Percentiles rank a stretch among this genome's conserved stretches.
Conservation (phyloP, 331 rosid genomes). For the Arachis monticola region DNA sequence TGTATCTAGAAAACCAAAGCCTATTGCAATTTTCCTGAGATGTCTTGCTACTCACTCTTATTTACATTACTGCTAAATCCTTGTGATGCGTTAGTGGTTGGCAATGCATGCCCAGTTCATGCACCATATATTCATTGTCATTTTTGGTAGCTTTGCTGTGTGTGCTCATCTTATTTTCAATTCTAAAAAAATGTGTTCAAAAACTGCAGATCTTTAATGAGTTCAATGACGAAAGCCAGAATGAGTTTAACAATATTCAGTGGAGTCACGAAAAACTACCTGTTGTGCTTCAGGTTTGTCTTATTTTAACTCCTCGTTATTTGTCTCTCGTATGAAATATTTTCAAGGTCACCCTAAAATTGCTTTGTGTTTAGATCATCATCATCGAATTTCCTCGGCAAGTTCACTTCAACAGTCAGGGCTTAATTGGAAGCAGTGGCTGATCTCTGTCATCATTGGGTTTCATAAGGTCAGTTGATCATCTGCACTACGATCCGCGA, state of each 20-base stretch:
- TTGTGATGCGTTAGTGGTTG: conserved; percentile 7
- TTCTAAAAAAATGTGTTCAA: conserved; percentile 30
- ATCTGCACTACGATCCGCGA: not conserved
- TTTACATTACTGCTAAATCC: conserved; percentile 18
- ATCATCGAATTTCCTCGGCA: conserved; percentile 80
- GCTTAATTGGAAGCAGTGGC: conserved; percentile 87
- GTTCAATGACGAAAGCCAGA: conserved; percentile 94
- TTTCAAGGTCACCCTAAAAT: not conserved
- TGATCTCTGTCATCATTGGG: conserved; percentile 67
- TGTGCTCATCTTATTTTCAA: not conserved
- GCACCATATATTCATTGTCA: conserved; percentile 2
- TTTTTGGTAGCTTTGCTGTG: not conserved
- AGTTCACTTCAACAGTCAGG: conserved; percentile 67
- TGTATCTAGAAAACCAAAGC: no score
- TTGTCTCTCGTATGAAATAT: conserved; percentile 9
- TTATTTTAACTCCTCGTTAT: not conserved
- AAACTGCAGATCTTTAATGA: conserved; percentile 82
- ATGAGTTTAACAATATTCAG: conserved; percentile 76
- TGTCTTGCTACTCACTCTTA: not conserved
- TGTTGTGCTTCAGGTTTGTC: conserved; percentile 88
- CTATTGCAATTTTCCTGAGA: not conserved
- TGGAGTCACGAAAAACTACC: conserved; percentile 75
- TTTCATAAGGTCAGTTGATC: conserved; percentile 59
- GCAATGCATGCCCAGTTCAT: conserved; percentile 18
- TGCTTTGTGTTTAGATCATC: conserved; percentile 55